These are phyloP conservation scores for Nematocida sp. DNA, from an alignment of 371 early-diverging fungal species.

Conservation along the genomic window DNA sequence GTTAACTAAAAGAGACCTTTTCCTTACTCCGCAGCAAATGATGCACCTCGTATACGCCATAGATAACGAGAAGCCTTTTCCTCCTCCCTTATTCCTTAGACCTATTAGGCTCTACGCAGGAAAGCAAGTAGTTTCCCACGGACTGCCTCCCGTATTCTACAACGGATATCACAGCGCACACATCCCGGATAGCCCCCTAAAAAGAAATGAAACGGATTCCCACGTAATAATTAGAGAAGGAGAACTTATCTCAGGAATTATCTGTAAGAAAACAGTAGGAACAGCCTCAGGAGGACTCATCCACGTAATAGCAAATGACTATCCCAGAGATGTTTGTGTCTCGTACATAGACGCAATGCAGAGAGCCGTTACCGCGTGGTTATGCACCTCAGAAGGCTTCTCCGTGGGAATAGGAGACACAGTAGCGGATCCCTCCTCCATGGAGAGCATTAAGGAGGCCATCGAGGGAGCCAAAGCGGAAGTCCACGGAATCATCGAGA, in stretches of 20 bases:
- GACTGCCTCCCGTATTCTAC: constrained; percentile 74
- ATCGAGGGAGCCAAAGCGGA: constrained; percentile 77
- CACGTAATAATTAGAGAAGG: constrained; percentile 86
- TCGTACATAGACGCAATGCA: constrained; percentile 88
- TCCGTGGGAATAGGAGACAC: constrained; percentile 98
- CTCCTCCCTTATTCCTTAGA: constrained; percentile 78
- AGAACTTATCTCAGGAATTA: constrained; percentile 81
- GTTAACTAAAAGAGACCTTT: constrained; percentile 86
- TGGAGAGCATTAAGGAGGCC: constrained; percentile 75
- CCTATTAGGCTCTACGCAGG: constrained; percentile 95
- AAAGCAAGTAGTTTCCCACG: constrained; percentile 86
- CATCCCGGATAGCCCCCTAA: constrained; percentile 74
- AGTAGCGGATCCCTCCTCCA: constrained; percentile 80
- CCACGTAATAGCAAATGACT: constrained; percentile 89
- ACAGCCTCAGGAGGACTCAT: constrained; percentile 82
- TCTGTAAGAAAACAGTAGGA: constrained; percentile 94
- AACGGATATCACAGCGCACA: constrained; percentile 73
- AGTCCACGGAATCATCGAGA: constrained; percentile 77
- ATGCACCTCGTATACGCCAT: constrained; percentile 72
- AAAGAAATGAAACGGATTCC: constrained; percentile 52
- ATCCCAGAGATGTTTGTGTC: constrained; percentile 79
- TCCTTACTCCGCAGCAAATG: constrained; percentile 79
- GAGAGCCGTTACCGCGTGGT: constrained; percentile 87
- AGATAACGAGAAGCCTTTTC: constrained; percentile 22
- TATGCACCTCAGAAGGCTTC: constrained; percentile 77